Evolutionary conservation across 1,284 basidiomycete species (phyloP).

Genomic region (Pseudomicrostroma phylloplanum): DNA sequence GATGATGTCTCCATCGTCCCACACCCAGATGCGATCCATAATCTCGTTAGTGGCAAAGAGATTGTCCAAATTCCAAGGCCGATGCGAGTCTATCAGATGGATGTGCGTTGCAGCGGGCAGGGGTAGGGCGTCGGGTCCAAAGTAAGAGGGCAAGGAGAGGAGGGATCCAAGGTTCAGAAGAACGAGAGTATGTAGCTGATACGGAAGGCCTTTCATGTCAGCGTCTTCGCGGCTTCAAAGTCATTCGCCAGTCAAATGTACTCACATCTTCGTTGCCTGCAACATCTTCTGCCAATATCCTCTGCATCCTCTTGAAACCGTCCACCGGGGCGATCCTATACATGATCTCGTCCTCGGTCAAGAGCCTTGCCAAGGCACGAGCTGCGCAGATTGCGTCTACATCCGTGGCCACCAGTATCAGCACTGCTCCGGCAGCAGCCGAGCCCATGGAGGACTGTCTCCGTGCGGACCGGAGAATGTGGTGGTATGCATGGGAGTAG

Average conservation of each 20-base stretch:
- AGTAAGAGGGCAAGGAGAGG: slow-evolving; percentile 66
- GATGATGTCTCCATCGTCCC: slow-evolving; percentile 47
- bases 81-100: slow-evolving; percentile 88
- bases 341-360: slow-evolving; percentile 88
- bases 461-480: slow-evolving; percentile 22
- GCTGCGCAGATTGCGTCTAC: slow-evolving; percentile 85
- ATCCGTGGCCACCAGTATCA: slow-evolving; percentile 78
- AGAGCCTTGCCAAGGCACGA: slow-evolving; percentile 77
- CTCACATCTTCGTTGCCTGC: slow-evolving; percentile 65
- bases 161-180: slow-evolving; percentile 88
- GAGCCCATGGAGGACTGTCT: slow-evolving; percentile 22
- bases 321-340: slow-evolving; percentile 87
- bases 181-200: slow-evolving; percentile 82
- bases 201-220: slow-evolving; percentile 11
- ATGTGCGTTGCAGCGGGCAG: slow-evolving; percentile 55
- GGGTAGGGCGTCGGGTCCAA: slow-evolving; percentile 32
- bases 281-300: slow-evolving; percentile 62
- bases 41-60: slow-evolving; percentile 64
- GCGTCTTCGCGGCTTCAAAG: slow-evolving; percentile 8
- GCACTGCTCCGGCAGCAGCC: slow-evolving; percentile 54
- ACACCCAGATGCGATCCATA: slow-evolving; percentile 38
- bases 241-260: slow-evolving; percentile 15
- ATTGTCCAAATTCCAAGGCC: slow-evolving; percentile 84
- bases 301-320: slow-evolving; percentile 69
- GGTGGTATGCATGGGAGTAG: slow-evolving; percentile 39